These are phyloP conservation scores for Plasmodium gaboni DNA, from an alignment of 169 alveolate species.

Conservation along the genomic window DNA sequence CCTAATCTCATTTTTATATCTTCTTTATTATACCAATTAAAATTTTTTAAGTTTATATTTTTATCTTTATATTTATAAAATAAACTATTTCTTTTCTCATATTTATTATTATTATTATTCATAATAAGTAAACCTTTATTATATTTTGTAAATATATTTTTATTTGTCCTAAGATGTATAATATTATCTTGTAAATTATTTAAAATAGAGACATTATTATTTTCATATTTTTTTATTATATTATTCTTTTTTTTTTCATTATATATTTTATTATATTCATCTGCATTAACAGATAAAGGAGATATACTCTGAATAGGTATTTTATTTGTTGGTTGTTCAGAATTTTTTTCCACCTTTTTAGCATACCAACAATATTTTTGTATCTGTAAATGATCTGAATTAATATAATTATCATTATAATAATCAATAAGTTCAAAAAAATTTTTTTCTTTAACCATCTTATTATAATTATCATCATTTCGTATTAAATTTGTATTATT, in stretches of 20 bases:
- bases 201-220: not conserved
- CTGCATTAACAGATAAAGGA: constrained; percentile 30
- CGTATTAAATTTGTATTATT: not conserved
- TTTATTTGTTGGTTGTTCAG: constrained; percentile 54
- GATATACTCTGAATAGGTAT: constrained; percentile 34
- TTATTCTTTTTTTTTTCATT: not conserved
- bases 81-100: constrained; percentile 40
- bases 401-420: constrained; percentile 47
- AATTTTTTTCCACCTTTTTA: constrained; percentile 13
- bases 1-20: constrained; percentile 64
- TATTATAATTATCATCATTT: not conserved
- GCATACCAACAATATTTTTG: constrained; percentile 64
- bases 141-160: not conserved
- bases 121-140: not conserved
- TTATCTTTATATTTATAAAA: constrained; percentile 21
- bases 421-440: constrained; percentile 20
- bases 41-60: constrained; percentile 29
- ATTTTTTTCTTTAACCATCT: not conserved
- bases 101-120: not conserved
- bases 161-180: too few species aligned
- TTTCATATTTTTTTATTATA: not conserved
- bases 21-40: constrained; percentile 62
- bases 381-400: constrained; percentile 5
- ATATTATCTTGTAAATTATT: not conserved
- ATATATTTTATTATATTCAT: constrained; percentile 18